phyloP scores from a whole-genome alignment of 148 eudicot genomes.

The Fagopyrum tataricum region DNA sequence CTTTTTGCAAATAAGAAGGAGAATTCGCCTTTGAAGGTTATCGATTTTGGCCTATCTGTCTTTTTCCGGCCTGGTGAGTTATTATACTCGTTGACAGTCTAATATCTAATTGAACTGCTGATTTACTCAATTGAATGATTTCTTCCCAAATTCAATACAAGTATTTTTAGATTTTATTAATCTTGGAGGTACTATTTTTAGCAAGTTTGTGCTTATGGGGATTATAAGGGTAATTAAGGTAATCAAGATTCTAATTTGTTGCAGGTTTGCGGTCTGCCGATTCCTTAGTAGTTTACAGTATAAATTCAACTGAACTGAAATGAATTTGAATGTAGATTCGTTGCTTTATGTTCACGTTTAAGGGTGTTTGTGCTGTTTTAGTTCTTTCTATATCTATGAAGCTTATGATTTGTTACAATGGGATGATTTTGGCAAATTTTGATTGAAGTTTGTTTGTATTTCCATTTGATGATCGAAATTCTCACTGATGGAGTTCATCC shows the following conservation, averaged over 20 bases:
- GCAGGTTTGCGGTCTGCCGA: not conserved
- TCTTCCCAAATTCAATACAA: not conserved
- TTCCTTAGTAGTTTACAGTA: not conserved
- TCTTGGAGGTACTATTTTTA: not conserved
- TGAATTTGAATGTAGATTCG: not conserved
- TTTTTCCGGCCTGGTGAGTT: slow-evolving; percentile 72
- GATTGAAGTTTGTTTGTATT: not conserved
- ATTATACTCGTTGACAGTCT: not conserved
- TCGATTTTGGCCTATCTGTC: slow-evolving; percentile 86
- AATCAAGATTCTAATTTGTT: not conserved
- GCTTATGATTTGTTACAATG: not conserved
- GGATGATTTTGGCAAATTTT: not conserved
- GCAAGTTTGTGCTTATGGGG: not conserved
- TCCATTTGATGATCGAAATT: not conserved
- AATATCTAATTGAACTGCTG: not conserved
- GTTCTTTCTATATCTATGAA: not conserved
- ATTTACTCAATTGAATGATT: not conserved
- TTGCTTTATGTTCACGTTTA: not conserved
- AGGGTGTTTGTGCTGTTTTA: not conserved
- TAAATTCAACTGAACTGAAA: not conserved
- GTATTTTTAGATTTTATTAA: not conserved
- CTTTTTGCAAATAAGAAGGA: slow-evolving; percentile 85
- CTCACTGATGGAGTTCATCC: not conserved
- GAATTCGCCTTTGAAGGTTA: slow-evolving; percentile 63
- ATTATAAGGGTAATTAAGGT: not conserved